Base-by-base conservation (phyloP, 2,329 filamentous ascomycete genomes). In the Alternaria brassicae region DNA sequence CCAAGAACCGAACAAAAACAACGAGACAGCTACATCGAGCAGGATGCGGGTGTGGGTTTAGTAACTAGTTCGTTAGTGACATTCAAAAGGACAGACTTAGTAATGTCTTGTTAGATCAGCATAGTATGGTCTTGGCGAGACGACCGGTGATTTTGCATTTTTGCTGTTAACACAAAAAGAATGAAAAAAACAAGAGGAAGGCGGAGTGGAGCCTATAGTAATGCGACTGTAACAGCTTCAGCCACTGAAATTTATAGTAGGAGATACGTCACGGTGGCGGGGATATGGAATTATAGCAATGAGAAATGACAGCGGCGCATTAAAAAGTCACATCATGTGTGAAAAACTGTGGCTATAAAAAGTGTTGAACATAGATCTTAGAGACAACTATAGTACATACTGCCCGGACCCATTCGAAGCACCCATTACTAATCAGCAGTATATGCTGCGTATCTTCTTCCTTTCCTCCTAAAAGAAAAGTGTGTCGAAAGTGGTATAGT, bases 401-500 rank as follows among this genome's bases (percentile, higher is more conserved):
- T 42, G 44, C 36, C 44, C 28, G n/a, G 19, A 17, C 25, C 23
- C 39, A 21, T 25, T 12, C 19, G 19, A 44, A 32, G 40, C 30
- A 53, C 28, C 39, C 51, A 53, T 53, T 45, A 53, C 42, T 23
- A n/a, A 27, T 41, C n/a, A 19, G 48, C 48, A 50, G 40, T 28
- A 32, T 39, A 48, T 40, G 37, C 50, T 27, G 54, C 17, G 41
- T 17, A 47, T 27, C 34, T 34, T 23, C 42, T 37, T 39, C 15
- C 48, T 45, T 56, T 30, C 28, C 44, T 40, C 10, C 25, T 45
- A 39, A 12, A 34, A 15, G 42, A 51, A 51, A 30, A 17, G 25
- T 44, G 41, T 57, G 48, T 61, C 40, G 37, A 54, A 62, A 55
- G 45, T 65, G 59, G 60, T 65, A 65, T 65, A 58, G 53, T 65